Evolutionary conservation across 805 yeast species (phyloP).

Genomic region (Clavispora fructus): DNA sequence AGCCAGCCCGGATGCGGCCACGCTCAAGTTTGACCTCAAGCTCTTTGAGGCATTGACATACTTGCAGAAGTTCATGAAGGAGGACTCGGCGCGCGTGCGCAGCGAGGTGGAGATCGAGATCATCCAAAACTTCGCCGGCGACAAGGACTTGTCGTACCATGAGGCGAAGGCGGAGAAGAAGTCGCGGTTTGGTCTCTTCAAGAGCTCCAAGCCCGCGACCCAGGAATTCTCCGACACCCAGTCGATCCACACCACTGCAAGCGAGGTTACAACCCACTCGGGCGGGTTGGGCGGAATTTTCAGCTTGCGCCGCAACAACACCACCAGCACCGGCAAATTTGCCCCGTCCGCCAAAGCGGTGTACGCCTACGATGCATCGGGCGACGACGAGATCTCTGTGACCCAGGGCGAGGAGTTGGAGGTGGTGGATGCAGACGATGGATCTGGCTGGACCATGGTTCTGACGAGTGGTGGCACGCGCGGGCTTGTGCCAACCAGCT

Average conservation of each 20-base stretch:
- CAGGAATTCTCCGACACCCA: slow-evolving; percentile 18
- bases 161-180: slow-evolving; percentile 51
- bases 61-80: slow-evolving; percentile 59
- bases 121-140: slow-evolving; percentile 79
- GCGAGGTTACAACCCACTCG: slow-evolving; percentile 21
- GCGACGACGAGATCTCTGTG: slow-evolving; percentile 69
- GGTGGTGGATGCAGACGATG: slow-evolving; percentile 69
- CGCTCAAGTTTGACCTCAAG: slow-evolving; percentile 49
- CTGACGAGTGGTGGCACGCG: slow-evolving; percentile 30
- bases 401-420: slow-evolving; percentile 55
- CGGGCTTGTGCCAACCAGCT: slow-evolving; percentile 86
- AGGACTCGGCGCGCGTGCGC: slow-evolving; percentile 68
- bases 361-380: slow-evolving; percentile 62
- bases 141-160: slow-evolving; percentile 59
- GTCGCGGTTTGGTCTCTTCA: slow-evolving; percentile 52
- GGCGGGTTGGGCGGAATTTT: slow-evolving; percentile 25
- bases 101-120: slow-evolving; percentile 88
- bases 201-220: slow-evolving; percentile 6
- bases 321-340: slow-evolving; percentile 15
- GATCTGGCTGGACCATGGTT: slow-evolving; percentile 88
- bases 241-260: slow-evolving; percentile 31
- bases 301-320: slow-evolving; percentile 32
- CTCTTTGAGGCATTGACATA: slow-evolving; percentile 47
- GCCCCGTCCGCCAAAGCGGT: slow-evolving; percentile 44
- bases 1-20: slow-evolving; percentile 30